Base-by-base conservation (phyloP, 371 early-diverging fungal genomes). In the Astathelohania contejeani region DNA sequence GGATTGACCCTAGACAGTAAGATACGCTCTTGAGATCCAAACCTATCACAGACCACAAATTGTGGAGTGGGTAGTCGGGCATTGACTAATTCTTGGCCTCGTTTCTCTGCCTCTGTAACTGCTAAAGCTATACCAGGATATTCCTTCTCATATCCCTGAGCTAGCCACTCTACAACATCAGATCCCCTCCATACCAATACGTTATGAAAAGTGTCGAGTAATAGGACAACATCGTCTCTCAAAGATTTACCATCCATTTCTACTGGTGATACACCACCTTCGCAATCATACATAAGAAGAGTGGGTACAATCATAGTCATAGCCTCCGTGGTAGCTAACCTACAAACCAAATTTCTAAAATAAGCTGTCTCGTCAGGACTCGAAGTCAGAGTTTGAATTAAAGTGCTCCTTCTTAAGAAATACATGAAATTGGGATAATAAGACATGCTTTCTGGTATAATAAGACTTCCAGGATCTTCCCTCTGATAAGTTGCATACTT, bases 341-440 rank as follows among this genome's bases (percentile, higher is more conserved):
- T 59, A 43, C 48, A 45, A 4, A 71, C 56, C 14, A 76, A 63
- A 42, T 64, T 78, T 74, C 81, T 69, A 72, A 92, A 91, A 71
- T 88, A 98, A 0, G 95, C 88, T 1, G 91, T 90, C 65, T 97
- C 98, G 71, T 98, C 99, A 7, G 92, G 92, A 46, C 86, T 85
- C 74, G 90, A 90, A 67, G 93, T 93, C 72, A 95, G 95, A 16
- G 90, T 91, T 71, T 95, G 95, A 67, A 98, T 77, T 75, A 97
- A 90, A 71, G 93, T 91, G 60, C 83, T 83, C 43, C 99, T 79
- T 57, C 98, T 79, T 58, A 97, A 77, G 66, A 97, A 93, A 81
- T 91, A 98, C 91, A 98, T 94, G 70, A 96, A 97, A 74, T 95
- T 94, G 23, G 96, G 94, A 72, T 91, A 96, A 65, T 90, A 90